Conservation (phyloP, 148 eudicot genomes). For the Polygonum aviculare region DNA sequence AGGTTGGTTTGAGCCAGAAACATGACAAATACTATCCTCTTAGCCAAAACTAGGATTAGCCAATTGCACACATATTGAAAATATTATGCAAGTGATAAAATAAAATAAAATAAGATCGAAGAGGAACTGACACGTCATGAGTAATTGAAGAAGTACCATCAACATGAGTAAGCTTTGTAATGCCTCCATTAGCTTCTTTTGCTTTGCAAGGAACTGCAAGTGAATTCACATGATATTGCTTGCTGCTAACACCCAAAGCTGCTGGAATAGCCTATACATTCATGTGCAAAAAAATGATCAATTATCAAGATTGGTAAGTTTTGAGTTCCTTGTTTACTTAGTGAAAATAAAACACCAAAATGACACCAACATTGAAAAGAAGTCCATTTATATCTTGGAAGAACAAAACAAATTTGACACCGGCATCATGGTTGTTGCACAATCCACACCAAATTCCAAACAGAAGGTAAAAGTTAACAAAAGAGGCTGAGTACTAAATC, state of each 20-base stretch:
- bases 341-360: not conserved
- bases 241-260: slow-evolving; percentile 85
- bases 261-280: slow-evolving; percentile 77
- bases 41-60: not conserved
- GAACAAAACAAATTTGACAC: slow-evolving; percentile 83
- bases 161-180: slow-evolving; percentile 81
- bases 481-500: not conserved
- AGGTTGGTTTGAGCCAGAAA: not conserved
- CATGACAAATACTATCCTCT: not conserved
- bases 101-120: not conserved
- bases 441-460: not conserved
- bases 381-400: slow-evolving; percentile 99
- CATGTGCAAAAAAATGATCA: slow-evolving; percentile 3
- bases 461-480: not conserved
- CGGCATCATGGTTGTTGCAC: slow-evolving; percentile 63
- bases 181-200: slow-evolving; percentile 99
- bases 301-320: not conserved
- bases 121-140: not conserved
- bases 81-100: not conserved
- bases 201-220: slow-evolving; percentile 99
- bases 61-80: not conserved
- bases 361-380: slow-evolving; percentile 68
- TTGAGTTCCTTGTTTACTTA: not conserved
- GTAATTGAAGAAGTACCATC: slow-evolving; percentile 49
- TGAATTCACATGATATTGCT: slow-evolving; percentile 85